Evolutionary conservation across 2,329 filamentous ascomycete species (phyloP).

Genomic region (Aspergillus niger): DNA sequence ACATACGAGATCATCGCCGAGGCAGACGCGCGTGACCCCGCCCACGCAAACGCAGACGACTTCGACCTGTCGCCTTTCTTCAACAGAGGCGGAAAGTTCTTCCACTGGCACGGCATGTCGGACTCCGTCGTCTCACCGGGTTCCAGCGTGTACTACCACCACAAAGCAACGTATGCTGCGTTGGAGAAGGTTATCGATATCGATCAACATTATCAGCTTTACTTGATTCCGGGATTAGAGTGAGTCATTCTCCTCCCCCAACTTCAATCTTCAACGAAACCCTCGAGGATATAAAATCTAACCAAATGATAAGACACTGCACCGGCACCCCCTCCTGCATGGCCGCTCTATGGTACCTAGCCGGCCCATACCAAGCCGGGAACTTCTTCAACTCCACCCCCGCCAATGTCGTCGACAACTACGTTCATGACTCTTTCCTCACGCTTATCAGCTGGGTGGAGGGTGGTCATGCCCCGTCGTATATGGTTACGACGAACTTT

Average conservation of each 20-base stretch:
- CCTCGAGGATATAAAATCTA: no score
- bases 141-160: not conserved
- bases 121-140: not conserved
- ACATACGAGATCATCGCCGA: not conserved
- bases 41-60: not conserved
- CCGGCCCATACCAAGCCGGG: not conserved
- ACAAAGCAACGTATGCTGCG: not conserved
- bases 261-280: not conserved
- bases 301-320: not conserved
- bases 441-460: not conserved
- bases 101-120: conserved; percentile 1
- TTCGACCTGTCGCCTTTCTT: not conserved
- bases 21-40: not conserved
- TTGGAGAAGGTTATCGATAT: not conserved
- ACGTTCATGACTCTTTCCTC: not conserved
- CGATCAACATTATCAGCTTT: not conserved
- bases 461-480: not conserved
- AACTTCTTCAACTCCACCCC: not conserved
- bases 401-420: not conserved
- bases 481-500: not conserved
- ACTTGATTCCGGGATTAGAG: not conserved
- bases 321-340: not conserved
- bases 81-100: not conserved
- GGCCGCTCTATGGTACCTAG: not conserved
- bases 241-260: not conserved